Base-by-base conservation (phyloP, 352 stramenopile genomes). In the Globisporangium barbulae region DNA sequence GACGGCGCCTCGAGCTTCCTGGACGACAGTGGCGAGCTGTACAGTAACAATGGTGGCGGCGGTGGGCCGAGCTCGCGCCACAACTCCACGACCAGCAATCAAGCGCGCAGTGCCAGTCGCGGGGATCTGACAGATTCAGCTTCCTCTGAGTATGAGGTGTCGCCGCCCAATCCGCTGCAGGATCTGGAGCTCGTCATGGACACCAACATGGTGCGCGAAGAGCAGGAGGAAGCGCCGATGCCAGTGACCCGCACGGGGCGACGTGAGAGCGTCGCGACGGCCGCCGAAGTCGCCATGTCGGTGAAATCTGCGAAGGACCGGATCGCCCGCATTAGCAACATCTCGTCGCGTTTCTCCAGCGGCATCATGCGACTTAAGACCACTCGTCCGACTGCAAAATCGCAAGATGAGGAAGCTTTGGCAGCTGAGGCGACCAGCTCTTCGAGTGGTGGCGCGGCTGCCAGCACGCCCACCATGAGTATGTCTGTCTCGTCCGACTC, bases 301-400 rank as follows among this genome's bases (percentile, higher is more conserved):
- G 80, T 91, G 17, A 87, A 85, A 55, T 83, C 74, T 5, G 72
- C 82, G 5, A 89, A 87, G 45, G 82, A 81, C 37, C 74, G 71
- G 22, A 76, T 76, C 42, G 41, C 74, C 2, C 78, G 78, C 19
- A 88, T 91, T 58, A 75, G 78, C 21, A 88, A 74, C 22, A 91
- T 93, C 54, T 90, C 81, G 19, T 91, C 82, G 35, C 78, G 82
- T 4, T 88, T 93, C 53, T 89, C 84, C 1, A 85, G 77, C 1
- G 76, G 85, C 3, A 88, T 93, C 50, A 78, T 80, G 58, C 76
- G 78, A 45, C 71, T 93, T 41, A 69, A 69, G 63, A 69, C 33
- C 33, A 39, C 41, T 42, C 63, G 63, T 3, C 55, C 55, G n/a
- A 64, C 56, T 44, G 31, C 63, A 9, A 60, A 59, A 35, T 69